Evolutionary conservation across 495 filamentous ascomycete genomes (phyloP).

Genomic region (Hamigera avellanea): DNA sequence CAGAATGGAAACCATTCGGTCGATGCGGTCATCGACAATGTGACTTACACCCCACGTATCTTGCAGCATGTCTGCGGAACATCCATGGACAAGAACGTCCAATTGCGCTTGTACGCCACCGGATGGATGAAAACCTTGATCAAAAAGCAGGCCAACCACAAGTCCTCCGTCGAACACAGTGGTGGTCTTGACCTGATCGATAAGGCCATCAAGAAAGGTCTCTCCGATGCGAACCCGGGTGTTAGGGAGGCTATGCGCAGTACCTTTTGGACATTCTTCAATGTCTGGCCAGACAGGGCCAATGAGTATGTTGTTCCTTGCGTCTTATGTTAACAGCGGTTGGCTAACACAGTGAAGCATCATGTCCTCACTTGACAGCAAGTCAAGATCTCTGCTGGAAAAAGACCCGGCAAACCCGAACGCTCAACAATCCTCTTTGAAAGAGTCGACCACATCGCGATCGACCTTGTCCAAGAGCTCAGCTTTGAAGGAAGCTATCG

Average conservation of each 20-base stretch:
- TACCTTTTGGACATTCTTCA: conserved; percentile 73
- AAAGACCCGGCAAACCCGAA: conserved; percentile 75
- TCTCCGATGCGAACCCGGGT: conserved; percentile 75
- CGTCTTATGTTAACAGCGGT: not conserved
- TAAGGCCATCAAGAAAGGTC: conserved; percentile 76
- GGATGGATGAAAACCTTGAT: conserved; percentile 80
- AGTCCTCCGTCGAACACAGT: conserved; percentile 67
- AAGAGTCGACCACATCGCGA: conserved; percentile 28
- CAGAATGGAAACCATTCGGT: conserved; percentile 68
- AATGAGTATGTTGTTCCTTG: conserved; percentile 43
- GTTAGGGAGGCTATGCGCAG: conserved; percentile 74
- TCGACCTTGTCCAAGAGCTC: conserved; percentile 43
- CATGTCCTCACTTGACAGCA: conserved; percentile 59
- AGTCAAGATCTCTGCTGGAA: conserved; percentile 61
- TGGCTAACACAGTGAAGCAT: conserved; percentile 43
- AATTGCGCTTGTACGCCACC: conserved; percentile 63
- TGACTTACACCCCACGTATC: conserved; percentile 65
- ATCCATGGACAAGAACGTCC: conserved; percentile 83
- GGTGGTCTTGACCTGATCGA: conserved; percentile 74
- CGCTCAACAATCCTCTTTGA: conserved; percentile 32
- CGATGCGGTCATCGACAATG: conserved; percentile 61
- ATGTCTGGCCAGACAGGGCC: conserved; percentile 67
- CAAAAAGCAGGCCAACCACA: conserved; percentile 66
- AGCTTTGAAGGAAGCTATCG: conserved; percentile 65
- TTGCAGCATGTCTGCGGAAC: conserved; percentile 74